A percentile compares a stretch with the other conserved stretches of the same genome.
phyloP scores from a whole-genome alignment of 2,329 filamentous ascomycete genomes.

The Pyricularia grisea region DNA sequence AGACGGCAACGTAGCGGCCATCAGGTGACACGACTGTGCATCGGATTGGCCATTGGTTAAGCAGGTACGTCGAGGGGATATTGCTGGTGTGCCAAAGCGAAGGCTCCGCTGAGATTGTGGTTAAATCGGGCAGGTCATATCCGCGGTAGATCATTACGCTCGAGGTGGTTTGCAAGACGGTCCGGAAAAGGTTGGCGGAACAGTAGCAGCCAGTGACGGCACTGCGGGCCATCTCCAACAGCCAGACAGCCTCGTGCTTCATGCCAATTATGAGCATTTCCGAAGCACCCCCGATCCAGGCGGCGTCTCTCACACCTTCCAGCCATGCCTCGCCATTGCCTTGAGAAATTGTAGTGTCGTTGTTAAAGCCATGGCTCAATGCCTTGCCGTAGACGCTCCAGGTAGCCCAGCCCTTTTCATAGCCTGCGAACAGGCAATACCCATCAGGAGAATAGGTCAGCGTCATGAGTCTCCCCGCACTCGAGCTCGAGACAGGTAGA shows the following conservation, averaged over 20 bases:
- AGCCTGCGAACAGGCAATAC: conserved; percentile 91
- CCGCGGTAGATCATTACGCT: conserved; percentile 89
- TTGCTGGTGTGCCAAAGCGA: conserved; percentile 93
- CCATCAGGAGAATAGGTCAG: conserved; percentile 89
- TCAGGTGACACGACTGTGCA: conserved; percentile 83
- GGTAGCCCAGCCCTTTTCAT: conserved; percentile 84
- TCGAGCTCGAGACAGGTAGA: conserved; percentile 55
- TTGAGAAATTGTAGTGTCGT: conserved; percentile 53
- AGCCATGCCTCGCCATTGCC: conserved; percentile 76
- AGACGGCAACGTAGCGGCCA: conserved; percentile 90
- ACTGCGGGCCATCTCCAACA: conserved; percentile 86
- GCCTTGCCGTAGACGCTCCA: conserved; percentile 97
- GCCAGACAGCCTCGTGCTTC: conserved; percentile 72
- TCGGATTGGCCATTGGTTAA: conserved; percentile 89
- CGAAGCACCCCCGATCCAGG: conserved; percentile 81
- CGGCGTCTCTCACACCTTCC: conserved; percentile 64
- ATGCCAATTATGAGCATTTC: conserved; percentile 68
- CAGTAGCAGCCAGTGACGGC: conserved; percentile 89
- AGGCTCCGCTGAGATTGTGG: conserved; percentile 82
- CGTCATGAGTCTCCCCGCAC: conserved; percentile 63
- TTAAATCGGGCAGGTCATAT: conserved; percentile 83
- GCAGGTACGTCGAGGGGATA: conserved; percentile 74
- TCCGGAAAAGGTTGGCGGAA: conserved; percentile 81
- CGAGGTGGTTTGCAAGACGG: conserved; percentile 78
- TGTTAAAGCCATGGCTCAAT: conserved; percentile 72